Evolutionary conservation across 202 grass and related monocot species (phyloP).

Genomic region (Setaria italica): DNA sequence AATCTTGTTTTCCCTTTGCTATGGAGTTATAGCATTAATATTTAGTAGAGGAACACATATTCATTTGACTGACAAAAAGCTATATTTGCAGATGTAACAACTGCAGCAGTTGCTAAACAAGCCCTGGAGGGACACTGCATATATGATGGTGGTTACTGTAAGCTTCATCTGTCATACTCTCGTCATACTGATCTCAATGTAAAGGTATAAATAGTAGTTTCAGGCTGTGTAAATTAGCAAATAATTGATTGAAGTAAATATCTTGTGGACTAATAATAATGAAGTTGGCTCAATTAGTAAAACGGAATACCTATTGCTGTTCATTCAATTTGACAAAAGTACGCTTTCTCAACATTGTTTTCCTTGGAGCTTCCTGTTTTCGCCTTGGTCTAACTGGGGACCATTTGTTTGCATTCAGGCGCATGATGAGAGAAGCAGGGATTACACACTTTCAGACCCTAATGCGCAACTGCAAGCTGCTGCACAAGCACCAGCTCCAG

Average conservation of each 20-base stretch:
- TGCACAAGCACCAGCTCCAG: slow-evolving; percentile 41
- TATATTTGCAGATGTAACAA: slow-evolving; percentile 65
- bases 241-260: slow-evolving; percentile 30
- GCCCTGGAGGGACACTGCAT: slow-evolving; percentile 99
- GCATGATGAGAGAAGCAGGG: slow-evolving; percentile 77
- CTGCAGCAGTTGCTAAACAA: slow-evolving; percentile 93
- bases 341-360: slow-evolving; percentile 48
- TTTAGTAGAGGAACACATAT: neutral
- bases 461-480: slow-evolving; percentile 44
- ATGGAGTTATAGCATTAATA: neutral
- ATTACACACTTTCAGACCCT: slow-evolving; percentile 64
- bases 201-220: slow-evolving; percentile 92
- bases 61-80: slow-evolving; percentile 5
- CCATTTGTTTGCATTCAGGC: slow-evolving; percentile 56
- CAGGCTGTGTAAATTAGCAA: slow-evolving; percentile 57
- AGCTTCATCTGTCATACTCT: slow-evolving; percentile 99
- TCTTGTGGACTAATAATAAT: slow-evolving; percentile 31
- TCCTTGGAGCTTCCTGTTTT: slow-evolving; percentile 3
- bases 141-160: slow-evolving; percentile 99
- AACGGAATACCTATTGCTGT: slow-evolving; percentile 39
- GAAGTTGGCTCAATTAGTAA: slow-evolving; percentile 44
- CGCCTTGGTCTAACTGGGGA: slow-evolving; percentile 16
- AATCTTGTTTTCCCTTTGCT: neutral
- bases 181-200: slow-evolving; percentile 99
- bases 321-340: slow-evolving; percentile 51